phyloP scores from a whole-genome alignment of 192 early-diverging fungal genomes.

The Mortierella claussenii region DNA sequence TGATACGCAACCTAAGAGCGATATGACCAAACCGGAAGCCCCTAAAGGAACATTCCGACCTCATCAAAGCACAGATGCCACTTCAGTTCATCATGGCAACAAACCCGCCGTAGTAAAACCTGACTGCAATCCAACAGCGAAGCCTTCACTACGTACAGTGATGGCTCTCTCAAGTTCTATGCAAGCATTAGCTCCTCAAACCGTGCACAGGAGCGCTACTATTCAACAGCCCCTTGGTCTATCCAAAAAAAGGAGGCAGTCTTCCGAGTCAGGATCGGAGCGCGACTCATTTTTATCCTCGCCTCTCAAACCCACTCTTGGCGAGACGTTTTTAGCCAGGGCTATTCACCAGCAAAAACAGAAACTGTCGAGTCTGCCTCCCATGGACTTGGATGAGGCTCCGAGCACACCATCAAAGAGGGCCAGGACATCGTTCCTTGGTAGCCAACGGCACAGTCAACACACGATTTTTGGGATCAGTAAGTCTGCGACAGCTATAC shows the following conservation, averaged over 20 bases:
- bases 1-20: too few relatives aligned
- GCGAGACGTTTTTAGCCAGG: too few relatives aligned
- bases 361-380: neutral
- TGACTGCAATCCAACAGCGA: too few relatives aligned
- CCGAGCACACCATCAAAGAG: neutral
- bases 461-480: neutral
- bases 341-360: neutral
- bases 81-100: too few relatives aligned
- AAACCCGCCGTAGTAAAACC: too few relatives aligned
- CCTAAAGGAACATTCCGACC: too few relatives aligned
- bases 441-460: too few relatives aligned
- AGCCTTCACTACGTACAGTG: neutral
- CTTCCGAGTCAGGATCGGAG: conserved; percentile 23
- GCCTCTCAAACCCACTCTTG: too few relatives aligned
- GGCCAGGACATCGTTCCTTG: neutral
- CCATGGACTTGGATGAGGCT: neutral
- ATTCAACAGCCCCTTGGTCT: conserved; percentile 14
- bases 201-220: neutral
- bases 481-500: too few relatives aligned
- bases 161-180: neutral
- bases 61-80: too few relatives aligned
- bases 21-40: too few relatives aligned
- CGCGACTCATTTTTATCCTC: too few relatives aligned
- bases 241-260: conserved; percentile 39
- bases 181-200: neutral